Evolutionary conservation across 495 filamentous ascomycete species (phyloP).

Genomic region (Penicillium paxilli): DNA sequence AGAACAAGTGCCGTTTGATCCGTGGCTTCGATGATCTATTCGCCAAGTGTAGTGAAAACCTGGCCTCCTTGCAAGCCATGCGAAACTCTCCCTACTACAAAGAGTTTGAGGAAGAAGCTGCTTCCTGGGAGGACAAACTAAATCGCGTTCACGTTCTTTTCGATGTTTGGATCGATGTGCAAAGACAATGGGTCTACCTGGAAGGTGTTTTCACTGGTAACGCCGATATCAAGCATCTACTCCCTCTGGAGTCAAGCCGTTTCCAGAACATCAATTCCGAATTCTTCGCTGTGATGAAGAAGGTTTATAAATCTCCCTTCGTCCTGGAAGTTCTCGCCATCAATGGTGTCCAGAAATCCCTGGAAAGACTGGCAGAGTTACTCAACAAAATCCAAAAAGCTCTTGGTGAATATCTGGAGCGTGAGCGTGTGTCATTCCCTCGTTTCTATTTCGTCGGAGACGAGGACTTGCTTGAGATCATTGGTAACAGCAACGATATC

Average conservation of each 20-base stretch:
- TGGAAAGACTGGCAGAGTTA: slow-evolving; percentile 90
- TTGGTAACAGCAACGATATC: slow-evolving; percentile 97
- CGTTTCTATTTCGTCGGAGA: slow-evolving; percentile 99
- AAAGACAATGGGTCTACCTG: slow-evolving; percentile 98
- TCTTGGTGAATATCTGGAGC: slow-evolving; percentile 96
- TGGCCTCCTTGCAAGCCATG: slow-evolving; percentile 98
- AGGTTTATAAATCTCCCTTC: slow-evolving; percentile 91
- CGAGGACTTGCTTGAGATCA: slow-evolving; percentile 98
- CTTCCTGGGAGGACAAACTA: slow-evolving; percentile 95
- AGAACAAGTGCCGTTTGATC: slow-evolving; percentile 95
- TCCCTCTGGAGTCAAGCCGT: slow-evolving; percentile 91
- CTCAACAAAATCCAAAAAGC: slow-evolving; percentile 99
- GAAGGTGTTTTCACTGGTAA: slow-evolving; percentile 99
- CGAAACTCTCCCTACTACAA: slow-evolving; percentile 98
- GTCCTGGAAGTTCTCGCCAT: slow-evolving; percentile 95
- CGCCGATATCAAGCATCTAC: slow-evolving; percentile 96
- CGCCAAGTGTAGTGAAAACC: slow-evolving; percentile 95
- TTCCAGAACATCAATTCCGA: slow-evolving; percentile 99
- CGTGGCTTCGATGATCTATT: slow-evolving; percentile 98
- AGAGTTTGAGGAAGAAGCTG: slow-evolving; percentile 96
- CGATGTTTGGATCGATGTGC: slow-evolving; percentile 99
- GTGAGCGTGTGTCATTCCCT: slow-evolving; percentile 94
- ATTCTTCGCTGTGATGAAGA: slow-evolving; percentile 97
- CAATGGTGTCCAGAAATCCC: slow-evolving; percentile 88
- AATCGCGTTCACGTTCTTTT: slow-evolving; percentile 97